phyloP scores from a whole-genome alignment of 2,329 filamentous ascomycete species.

The Trichoderma afroharzianum region DNA sequence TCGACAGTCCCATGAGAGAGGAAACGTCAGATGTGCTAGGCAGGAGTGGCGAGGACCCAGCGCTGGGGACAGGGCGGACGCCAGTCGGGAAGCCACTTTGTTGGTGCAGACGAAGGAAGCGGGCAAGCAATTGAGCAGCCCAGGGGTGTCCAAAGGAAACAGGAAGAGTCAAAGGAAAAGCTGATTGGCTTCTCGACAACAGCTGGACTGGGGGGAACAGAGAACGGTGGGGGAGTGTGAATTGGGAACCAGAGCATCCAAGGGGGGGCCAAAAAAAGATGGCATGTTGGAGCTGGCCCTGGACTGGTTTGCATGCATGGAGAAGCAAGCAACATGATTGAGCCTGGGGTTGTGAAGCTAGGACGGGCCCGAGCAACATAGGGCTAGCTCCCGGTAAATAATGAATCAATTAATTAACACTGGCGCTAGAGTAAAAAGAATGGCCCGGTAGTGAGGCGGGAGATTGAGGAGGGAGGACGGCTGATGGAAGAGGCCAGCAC shows the following conservation, averaged over 20 bases:
- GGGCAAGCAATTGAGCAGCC: conserved; percentile 14
- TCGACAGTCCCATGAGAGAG: conserved; percentile 21
- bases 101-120: conserved; percentile 12
- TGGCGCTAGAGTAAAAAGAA: not conserved
- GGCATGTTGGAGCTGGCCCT: not conserved
- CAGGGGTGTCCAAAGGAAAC: conserved; percentile 24
- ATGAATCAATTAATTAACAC: conserved; percentile 3
- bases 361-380: conserved; percentile 14
- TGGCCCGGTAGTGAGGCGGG: not conserved
- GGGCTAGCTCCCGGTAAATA: conserved; percentile 8
- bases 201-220: conserved; percentile 20
- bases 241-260: conserved; percentile 18
- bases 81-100: conserved; percentile 30
- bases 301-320: conserved; percentile 15
- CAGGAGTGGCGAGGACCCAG: conserved; percentile 22
- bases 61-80: conserved; percentile 27
- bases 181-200: conserved; percentile 18
- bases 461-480: not conserved
- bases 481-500: not conserved
- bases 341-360: conserved; percentile 14
- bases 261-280: not conserved
- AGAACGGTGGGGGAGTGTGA: conserved; percentile 23
- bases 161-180: conserved; percentile 22
- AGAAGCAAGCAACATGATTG: conserved; percentile 13
- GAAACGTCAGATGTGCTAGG: conserved; percentile 28